Conservation (phyloP, 1,284 basidiomycete genomes). For the Xerocomus nothofagi region DNA sequence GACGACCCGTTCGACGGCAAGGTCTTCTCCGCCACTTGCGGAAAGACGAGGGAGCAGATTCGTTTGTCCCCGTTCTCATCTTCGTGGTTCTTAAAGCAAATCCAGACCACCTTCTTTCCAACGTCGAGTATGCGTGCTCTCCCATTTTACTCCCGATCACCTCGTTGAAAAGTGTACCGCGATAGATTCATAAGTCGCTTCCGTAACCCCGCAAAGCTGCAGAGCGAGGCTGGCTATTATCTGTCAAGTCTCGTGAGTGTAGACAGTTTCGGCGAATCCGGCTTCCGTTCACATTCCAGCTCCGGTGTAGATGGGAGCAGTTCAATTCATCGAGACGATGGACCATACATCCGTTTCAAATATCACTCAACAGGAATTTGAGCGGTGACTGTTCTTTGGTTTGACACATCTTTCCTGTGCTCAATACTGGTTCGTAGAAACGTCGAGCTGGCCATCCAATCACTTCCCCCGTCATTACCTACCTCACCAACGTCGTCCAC, state of each 20-base stretch:
- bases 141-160: background rate
- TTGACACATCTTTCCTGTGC: background rate
- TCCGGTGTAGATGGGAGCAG: conserved; percentile 28
- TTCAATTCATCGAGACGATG: conserved; percentile 51
- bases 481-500: conserved; percentile 46
- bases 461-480: conserved; percentile 62
- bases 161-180: background rate
- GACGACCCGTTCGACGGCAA: conserved; percentile 32
- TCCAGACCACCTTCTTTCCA: conserved; percentile 90
- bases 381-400: conserved; percentile 50
- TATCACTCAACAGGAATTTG: conserved; percentile 92
- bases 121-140: conserved; percentile 74
- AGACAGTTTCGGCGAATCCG: background rate
- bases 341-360: conserved; percentile 91
- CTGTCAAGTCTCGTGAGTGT: conserved; percentile 83
- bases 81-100: conserved; percentile 93
- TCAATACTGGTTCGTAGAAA: conserved; percentile 45
- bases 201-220: conserved; percentile 84
- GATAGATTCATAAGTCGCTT: conserved; percentile 93
- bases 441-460: conserved; percentile 82
- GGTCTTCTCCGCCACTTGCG: conserved; percentile 87
- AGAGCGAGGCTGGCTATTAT: conserved; percentile 97
- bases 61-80: conserved; percentile 94
- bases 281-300: conserved; percentile 3
- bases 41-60: conserved; percentile 82